Conservation (phyloP, 1,139 yeast species). For the Diutina siamensis region DNA sequence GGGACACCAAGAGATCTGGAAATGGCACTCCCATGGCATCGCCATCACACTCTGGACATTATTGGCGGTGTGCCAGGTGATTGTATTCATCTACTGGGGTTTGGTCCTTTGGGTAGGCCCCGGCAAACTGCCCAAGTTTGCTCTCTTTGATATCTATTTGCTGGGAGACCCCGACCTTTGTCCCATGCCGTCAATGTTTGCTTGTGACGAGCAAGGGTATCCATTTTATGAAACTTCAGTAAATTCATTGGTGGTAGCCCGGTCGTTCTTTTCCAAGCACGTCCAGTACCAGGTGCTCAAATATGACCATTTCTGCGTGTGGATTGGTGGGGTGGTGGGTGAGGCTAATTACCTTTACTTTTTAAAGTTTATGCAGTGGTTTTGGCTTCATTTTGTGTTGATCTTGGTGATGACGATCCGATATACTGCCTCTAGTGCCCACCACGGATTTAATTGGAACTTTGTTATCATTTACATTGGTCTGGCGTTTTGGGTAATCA, state of each 20-base stretch:
- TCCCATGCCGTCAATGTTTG: constrained; percentile 37
- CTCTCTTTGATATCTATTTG: background rate
- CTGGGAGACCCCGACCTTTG: background rate
- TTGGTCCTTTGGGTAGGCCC: constrained; percentile 21
- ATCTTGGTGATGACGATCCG: constrained; percentile 10
- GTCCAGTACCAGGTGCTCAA: constrained; percentile 36
- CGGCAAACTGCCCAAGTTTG: constrained; percentile 14
- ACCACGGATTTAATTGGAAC: constrained; percentile 30
- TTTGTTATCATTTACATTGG: constrained; percentile 30
- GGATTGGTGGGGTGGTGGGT: constrained; percentile 52
- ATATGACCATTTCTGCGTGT: constrained; percentile 58
- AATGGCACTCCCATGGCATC: constrained; percentile 17
- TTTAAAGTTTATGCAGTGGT: constrained; percentile 32
- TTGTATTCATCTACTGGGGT: constrained; percentile 22
- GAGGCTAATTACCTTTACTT: constrained; percentile 41
- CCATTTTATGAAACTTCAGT: constrained; percentile 53
- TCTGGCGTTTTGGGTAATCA: constrained; percentile 29
- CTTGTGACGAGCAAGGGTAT: constrained; percentile 47
- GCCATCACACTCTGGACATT: constrained; percentile 20
- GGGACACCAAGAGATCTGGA: constrained; percentile 26
- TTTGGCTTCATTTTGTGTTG: constrained; percentile 20
- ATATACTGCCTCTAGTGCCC: constrained; percentile 7
- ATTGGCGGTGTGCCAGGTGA: constrained; percentile 16
- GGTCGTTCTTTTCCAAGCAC: constrained; percentile 46
- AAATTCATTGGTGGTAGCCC: constrained; percentile 37